phyloP scores from a whole-genome alignment of 1,284 basidiomycete species.

The Salmacisia buchloeana region DNA sequence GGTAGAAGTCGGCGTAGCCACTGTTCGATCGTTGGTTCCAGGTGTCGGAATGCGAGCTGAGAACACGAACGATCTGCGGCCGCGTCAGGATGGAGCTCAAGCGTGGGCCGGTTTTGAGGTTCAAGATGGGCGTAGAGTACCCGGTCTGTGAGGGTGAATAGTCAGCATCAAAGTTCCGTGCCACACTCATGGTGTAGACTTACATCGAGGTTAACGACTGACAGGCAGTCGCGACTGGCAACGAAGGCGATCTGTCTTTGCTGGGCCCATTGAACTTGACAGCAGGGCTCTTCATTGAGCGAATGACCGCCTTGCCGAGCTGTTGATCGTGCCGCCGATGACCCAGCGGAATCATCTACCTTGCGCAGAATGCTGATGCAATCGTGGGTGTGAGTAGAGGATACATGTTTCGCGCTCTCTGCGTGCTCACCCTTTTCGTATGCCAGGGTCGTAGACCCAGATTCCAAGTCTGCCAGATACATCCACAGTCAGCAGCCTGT shows the following conservation, averaged over 20 bases:
- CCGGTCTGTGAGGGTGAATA: background rate
- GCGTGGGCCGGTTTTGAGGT: background rate
- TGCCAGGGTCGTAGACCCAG: conserved; percentile 1
- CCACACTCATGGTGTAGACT: background rate
- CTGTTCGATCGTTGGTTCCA: background rate
- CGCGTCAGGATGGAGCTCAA: background rate
- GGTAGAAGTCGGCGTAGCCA: background rate
- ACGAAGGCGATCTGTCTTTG: background rate
- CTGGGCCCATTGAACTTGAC: background rate
- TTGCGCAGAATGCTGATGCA: background rate
- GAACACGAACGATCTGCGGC: background rate
- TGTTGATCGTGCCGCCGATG: background rate
- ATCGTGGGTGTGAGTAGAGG: background rate
- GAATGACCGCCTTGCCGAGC: background rate
- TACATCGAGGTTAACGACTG: background rate
- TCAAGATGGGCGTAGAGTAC: background rate
- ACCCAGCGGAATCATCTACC: background rate
- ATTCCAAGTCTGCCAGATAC: background rate
- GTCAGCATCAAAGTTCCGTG: background rate
- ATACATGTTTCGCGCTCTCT: background rate
- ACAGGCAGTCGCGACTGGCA: background rate
- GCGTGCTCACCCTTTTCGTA: background rate
- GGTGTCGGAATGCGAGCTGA: background rate
- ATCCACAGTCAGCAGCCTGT: background rate
- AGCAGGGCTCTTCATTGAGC: background rate